Percentiles rank a stretch among this genome's conserved stretches.
Evolutionary conservation across 257 asterid genomes (phyloP).

Genomic region (Galeopsis tetrahit): DNA sequence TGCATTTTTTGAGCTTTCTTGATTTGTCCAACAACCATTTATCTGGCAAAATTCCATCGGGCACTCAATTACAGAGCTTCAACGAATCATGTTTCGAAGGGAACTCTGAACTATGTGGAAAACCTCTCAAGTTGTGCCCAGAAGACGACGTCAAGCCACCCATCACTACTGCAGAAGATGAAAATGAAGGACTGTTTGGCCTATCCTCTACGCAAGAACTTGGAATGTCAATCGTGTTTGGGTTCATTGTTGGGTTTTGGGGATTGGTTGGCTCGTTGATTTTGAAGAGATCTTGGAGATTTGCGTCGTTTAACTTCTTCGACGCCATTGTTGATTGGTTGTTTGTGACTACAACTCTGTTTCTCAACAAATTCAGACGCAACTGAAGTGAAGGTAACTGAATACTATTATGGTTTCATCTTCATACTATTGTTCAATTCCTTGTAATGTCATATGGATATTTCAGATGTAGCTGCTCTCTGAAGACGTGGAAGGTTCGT

Average conservation of each 20-base stretch:
- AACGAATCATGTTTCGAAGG: constrained; percentile 34
- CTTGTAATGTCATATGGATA: neutral
- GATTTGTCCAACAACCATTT: constrained; percentile 43
- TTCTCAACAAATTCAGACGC: neutral
- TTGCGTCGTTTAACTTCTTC: constrained; percentile 23
- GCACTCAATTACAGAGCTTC: constrained; percentile 46
- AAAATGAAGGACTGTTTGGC: constrained; percentile 23
- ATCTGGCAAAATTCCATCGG: constrained; percentile 37
- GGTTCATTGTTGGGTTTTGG: constrained; percentile 44
- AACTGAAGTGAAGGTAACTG: neutral
- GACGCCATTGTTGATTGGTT: constrained; percentile 29
- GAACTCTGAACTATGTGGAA: constrained; percentile 41
- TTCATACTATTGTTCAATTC: neutral
- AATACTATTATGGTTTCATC: neutral
- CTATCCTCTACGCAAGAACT: constrained; percentile 17
- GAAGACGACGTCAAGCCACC: constrained; percentile 4
- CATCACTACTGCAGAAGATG: neutral
- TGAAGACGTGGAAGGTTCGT: neutral
- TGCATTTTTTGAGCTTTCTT: constrained; percentile 28
- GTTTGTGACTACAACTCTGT: constrained; percentile 8
- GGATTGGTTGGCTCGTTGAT: constrained; percentile 34
- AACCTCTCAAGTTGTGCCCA: constrained; percentile 39
- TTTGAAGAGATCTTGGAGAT: constrained; percentile 37
- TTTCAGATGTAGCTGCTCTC: neutral
- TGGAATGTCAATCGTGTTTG: constrained; percentile 26